Evolutionary conservation across 352 stramenopile genomes (phyloP), one percentile per base, ranked within the genome.

Genomic region (Globisporangium sylvaticum): DNA sequence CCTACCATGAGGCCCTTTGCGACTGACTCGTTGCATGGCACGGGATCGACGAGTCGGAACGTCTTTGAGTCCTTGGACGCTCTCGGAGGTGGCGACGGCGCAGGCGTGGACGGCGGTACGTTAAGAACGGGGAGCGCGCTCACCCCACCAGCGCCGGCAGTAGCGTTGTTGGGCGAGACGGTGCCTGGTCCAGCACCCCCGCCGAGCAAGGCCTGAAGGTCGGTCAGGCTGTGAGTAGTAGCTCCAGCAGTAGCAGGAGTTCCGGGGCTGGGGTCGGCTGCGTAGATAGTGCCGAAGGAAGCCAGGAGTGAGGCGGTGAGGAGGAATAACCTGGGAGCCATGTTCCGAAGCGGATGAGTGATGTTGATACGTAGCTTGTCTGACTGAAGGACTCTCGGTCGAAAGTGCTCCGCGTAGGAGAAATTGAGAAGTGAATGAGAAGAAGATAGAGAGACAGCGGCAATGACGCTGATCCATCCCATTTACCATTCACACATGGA

Each of bases 1-100:
- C 85, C 66, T 32, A 81, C 67, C 68, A 81, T 76, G 32, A 81
- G 71, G 22, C 66, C 77, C 39, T 75, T 67, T n/a, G 78, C 76
- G 18, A 87, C 74, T 3, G 69, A 75, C 27, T 68, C 65, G 48
- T 78, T 80, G 71, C 81, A 89, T 32, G 62, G 62, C 9, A 80
- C 63, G 24, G 78, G 74, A 29, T 70, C 62, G 25, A 84, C 78
- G 58, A 82, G 71, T 25, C 78, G 75, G 71, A 89, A 89, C 22
- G 78, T 84, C 27, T 60, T 56, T 22, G 80, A 89, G 20, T 69
- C 79, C 22, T 73, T 70, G 22, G 76, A 77, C 15, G 78, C 72
- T 15, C 57, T 39, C 37, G 57, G 57, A 24, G 57, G 57, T 5
- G 57, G 57, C 3, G 57, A 52, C 24, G 57, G 57, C 6, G 57